Evolutionary conservation across 805 yeast species (phyloP), one percentile per base, ranked within the genome.

Genomic region (Candida krabiensis): DNA sequence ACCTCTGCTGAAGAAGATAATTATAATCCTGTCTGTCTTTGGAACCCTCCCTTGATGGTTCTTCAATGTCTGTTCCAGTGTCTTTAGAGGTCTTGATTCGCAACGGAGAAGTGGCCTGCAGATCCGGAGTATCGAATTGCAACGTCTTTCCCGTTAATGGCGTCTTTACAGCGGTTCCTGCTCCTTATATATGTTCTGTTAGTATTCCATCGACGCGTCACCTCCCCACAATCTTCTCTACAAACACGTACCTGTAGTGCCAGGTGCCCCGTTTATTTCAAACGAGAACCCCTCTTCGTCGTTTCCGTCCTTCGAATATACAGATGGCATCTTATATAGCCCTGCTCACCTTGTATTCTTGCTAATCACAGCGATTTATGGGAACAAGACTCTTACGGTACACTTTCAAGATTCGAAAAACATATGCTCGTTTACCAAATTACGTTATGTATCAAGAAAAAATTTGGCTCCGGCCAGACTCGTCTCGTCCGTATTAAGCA

Each of bases 91-190:
- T 34, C 17, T n/a, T 24, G 5, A 51, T 19, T 7, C 46, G 47
- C 34, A 58, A 39, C 11, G 62, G 64, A 3, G 61, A 56, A 8
- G 63, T 58, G 3, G 52, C 42, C 33, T 44, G 44, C 6, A 50
- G 40, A n/a, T 38, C 39, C 3, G 59, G 60, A 8, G 58, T 50
- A 33, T 37, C 34, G 24, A 39, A 44, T 15, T 18, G 25, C 11
- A 27, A 18, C 12, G 6, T 31, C 14, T 35, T 23, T n/a, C 29
- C 19, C 16, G 40, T 19, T 22, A 27, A 17, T 11, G 53, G 52
- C 9, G 53, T 49, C 32, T 28, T 23, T 7, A 39, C n/a, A n/a
- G n/a, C n/a, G n/a, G n/a, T n/a, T n/a, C n/a, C n/a, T n/a, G n/a
- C n/a, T n/a, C n/a, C n/a, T n/a, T 38, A 24, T 11, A 21, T 16